A percentile compares a stretch with the other conserved stretches of the same genome.
Evolutionary conservation across 2,329 filamentous ascomycete species (phyloP).

Genomic region (Aspergillus pseudoviridinutans): DNA sequence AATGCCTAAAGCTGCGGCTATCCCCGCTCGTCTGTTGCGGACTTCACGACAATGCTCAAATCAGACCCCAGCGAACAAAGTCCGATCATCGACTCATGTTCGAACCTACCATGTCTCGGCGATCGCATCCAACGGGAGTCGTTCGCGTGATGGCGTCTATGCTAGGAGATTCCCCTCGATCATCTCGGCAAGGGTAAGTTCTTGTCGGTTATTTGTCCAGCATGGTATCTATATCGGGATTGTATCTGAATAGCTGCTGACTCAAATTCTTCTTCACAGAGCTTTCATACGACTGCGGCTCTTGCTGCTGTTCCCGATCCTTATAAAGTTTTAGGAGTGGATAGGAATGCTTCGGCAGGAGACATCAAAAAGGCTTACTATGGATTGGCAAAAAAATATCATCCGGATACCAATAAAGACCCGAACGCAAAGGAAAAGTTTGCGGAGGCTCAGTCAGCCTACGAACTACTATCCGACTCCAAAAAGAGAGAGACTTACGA

Average conservation of each 20-base stretch:
- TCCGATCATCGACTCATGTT: slow-evolving; percentile 32
- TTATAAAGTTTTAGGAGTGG: slow-evolving; percentile 80
- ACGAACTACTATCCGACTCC: slow-evolving; percentile 87
- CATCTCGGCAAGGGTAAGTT: slow-evolving; percentile 31
- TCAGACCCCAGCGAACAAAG: slow-evolving; percentile 24
- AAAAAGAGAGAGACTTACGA: slow-evolving; percentile 93
- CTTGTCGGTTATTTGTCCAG: slow-evolving; percentile 2
- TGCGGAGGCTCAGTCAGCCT: slow-evolving; percentile 84
- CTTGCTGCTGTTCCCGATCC: slow-evolving; percentile 77
- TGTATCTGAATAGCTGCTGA: background rate
- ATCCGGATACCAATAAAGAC: slow-evolving; percentile 98
- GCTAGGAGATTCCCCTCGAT: slow-evolving; percentile 22
- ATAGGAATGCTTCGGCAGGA: slow-evolving; percentile 70
- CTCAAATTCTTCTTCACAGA: slow-evolving; percentile 20
- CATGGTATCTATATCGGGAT: background rate
- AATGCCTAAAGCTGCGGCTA: slow-evolving; percentile 40
- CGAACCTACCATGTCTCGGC: slow-evolving; percentile 34
- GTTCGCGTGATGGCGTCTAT: slow-evolving; percentile 22
- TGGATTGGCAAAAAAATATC: slow-evolving; percentile 92
- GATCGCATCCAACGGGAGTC: slow-evolving; percentile 22
- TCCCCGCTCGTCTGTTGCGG: slow-evolving; percentile 41
- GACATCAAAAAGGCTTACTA: slow-evolving; percentile 99
- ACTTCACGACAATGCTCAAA: slow-evolving; percentile 38
- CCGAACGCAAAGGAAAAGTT: slow-evolving; percentile 91
- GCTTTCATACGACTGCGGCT: slow-evolving; percentile 44